Conservation (phyloP, 345 rosid species). For the Cardamine occulta region DNA sequence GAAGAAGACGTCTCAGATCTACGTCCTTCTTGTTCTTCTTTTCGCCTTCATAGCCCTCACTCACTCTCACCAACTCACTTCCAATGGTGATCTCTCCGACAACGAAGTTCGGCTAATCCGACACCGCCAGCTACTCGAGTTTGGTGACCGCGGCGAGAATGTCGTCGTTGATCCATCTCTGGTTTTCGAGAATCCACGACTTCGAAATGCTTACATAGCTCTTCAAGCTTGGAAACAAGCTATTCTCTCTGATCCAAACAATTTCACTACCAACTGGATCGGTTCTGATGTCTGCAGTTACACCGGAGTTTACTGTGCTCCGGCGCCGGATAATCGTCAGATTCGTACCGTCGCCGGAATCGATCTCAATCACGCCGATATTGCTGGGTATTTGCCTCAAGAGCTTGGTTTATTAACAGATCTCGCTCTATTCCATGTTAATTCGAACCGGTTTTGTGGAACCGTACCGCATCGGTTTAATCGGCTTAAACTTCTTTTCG, state of each 20-base stretch:
- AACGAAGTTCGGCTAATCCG: constrained; percentile 58
- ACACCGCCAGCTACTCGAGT: constrained; percentile 89
- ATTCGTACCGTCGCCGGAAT: constrained; percentile 80
- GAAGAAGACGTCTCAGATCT: constrained; percentile 56
- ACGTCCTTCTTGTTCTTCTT: constrained; percentile 36
- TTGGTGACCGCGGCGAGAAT: constrained; percentile 78
- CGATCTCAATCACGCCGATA: constrained; percentile 86
- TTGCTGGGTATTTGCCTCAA: constrained; percentile 79
- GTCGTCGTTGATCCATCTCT: constrained; percentile 73
- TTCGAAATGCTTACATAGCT: constrained; percentile 72
- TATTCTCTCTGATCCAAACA: constrained; percentile 74
- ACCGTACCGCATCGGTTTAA: constrained; percentile 69
- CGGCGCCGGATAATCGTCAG: constrained; percentile 56
- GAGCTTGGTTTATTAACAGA: constrained; percentile 78
- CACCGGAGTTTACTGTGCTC: constrained; percentile 67
- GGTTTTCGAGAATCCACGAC: constrained; percentile 63
- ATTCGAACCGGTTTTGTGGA: constrained; percentile 81
- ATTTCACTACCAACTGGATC: constrained; percentile 62
- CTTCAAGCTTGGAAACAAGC: constrained; percentile 92
- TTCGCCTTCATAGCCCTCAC: constrained; percentile 23
- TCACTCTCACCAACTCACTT: constrained; percentile 40
- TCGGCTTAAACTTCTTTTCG: constrained; percentile 56
- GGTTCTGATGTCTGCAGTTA: constrained; percentile 68
- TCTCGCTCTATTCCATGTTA: constrained; percentile 85
- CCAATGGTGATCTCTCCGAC: constrained; percentile 57